Evolutionary conservation across 805 yeast species (phyloP).

Genomic region (Blastobotrys muscicola): DNA sequence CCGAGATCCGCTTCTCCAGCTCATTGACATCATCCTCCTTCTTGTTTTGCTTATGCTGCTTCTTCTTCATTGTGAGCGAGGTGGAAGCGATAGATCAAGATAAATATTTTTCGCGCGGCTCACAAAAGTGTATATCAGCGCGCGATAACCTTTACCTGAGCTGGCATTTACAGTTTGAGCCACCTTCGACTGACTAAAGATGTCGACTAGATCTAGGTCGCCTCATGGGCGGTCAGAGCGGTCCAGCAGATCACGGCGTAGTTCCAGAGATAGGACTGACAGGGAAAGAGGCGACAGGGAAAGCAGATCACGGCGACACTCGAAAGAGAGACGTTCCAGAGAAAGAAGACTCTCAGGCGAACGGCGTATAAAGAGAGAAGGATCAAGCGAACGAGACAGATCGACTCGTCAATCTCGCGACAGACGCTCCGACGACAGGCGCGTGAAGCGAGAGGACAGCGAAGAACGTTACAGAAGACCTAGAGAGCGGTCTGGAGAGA

Average conservation of each 20-base stretch:
- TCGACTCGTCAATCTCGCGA: neutral
- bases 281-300: no score
- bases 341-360: neutral
- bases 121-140: no score
- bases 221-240: no score
- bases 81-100: no score
- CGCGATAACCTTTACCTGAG: no score
- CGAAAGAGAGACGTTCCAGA: neutral
- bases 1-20: constrained; percentile 44
- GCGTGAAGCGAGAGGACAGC: neutral
- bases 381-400: neutral
- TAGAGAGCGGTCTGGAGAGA: neutral
- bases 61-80: no score
- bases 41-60: no score
- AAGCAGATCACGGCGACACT: neutral
- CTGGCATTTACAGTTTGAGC: no score
- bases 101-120: no score
- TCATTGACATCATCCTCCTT: constrained; percentile 27
- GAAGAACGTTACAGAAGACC: neutral
- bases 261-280: neutral
- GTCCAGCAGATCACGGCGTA: no score
- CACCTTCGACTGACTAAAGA: no score
- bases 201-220: no score
- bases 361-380: neutral
- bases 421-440: neutral